Conservation (phyloP, 768 basidiomycete species). For the Boletus fagicola region DNA sequence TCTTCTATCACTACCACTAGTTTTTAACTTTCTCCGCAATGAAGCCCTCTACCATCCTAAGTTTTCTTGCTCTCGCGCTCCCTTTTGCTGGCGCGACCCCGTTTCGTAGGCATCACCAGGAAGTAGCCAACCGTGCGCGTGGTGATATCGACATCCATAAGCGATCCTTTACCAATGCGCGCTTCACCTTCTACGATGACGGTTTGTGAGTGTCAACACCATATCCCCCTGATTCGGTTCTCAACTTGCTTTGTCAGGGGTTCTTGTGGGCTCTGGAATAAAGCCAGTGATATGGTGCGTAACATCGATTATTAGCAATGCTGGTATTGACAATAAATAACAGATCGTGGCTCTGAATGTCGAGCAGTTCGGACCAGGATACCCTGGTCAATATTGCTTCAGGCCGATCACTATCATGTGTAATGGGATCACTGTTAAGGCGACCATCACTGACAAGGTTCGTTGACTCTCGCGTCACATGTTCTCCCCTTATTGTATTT, state of each 20-base stretch:
- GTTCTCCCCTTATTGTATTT: not conserved
- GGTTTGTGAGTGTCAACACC: conserved; percentile 40
- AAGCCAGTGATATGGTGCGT: conserved; percentile 30
- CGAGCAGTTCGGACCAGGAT: conserved; percentile 52
- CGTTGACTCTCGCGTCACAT: not conserved
- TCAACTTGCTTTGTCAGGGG: conserved; percentile 37
- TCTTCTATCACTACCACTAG: not conserved
- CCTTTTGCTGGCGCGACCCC: conserved; percentile 33
- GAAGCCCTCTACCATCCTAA: conserved; percentile 31
- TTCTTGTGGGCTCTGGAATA: conserved; percentile 49
- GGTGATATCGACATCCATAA: conserved; percentile 36
- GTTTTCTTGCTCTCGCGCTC: conserved; percentile 36
- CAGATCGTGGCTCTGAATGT: conserved; percentile 31
- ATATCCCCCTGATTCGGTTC: not conserved
- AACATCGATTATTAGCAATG: not conserved
- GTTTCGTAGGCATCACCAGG: conserved; percentile 39
- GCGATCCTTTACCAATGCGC: conserved; percentile 35
- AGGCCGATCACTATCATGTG: conserved; percentile 58
- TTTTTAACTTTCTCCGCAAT: conserved; percentile 10
- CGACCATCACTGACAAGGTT: conserved; percentile 63
- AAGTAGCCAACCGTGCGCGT: conserved; percentile 45
- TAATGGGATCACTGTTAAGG: conserved; percentile 51
- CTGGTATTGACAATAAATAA: not conserved
- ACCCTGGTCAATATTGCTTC: conserved; percentile 64
- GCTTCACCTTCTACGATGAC: conserved; percentile 54